Evolutionary conservation across 805 yeast genomes (phyloP).

Genomic region (Millerago galiae): DNA sequence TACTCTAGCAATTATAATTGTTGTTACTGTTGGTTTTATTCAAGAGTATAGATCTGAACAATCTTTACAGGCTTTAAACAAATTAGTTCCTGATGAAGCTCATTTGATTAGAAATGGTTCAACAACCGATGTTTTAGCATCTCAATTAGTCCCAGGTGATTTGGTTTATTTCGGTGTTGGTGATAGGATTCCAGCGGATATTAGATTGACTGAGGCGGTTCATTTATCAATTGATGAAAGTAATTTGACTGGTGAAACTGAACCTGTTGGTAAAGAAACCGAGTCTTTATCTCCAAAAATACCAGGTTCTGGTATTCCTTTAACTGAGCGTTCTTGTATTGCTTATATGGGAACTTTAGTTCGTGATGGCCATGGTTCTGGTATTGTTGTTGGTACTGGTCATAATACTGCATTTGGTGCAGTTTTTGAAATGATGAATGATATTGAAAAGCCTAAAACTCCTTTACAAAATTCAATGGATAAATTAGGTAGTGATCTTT

Average conservation of each 20-base stretch:
- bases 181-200: slow-evolving; percentile 94
- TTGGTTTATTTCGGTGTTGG: slow-evolving; percentile 85
- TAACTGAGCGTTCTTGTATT: slow-evolving; percentile 66
- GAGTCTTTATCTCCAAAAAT: slow-evolving; percentile 35
- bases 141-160: slow-evolving; percentile 92
- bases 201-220: slow-evolving; percentile 71
- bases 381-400: slow-evolving; percentile 90
- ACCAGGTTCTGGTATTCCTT: slow-evolving; percentile 34
- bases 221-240: slow-evolving; percentile 88
- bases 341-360: slow-evolving; percentile 98
- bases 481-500: slow-evolving; percentile 84
- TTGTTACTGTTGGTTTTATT: slow-evolving; percentile 93
- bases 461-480: slow-evolving; percentile 96
- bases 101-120: slow-evolving; percentile 80
- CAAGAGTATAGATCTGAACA: slow-evolving; percentile 96
- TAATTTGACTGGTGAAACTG: slow-evolving; percentile 91
- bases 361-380: slow-evolving; percentile 91
- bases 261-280: slow-evolving; percentile 67
- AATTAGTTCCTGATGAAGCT: slow-evolving; percentile 94
- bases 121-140: slow-evolving; percentile 77
- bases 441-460: slow-evolving; percentile 95
- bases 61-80: slow-evolving; percentile 86
- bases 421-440: slow-evolving; percentile 92
- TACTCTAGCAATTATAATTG: slow-evolving; percentile 85
- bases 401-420: slow-evolving; percentile 87